These are phyloP conservation scores for Ogataea kodamae DNA, from an alignment of 805 yeast genomes.

Conservation along the genomic window DNA sequence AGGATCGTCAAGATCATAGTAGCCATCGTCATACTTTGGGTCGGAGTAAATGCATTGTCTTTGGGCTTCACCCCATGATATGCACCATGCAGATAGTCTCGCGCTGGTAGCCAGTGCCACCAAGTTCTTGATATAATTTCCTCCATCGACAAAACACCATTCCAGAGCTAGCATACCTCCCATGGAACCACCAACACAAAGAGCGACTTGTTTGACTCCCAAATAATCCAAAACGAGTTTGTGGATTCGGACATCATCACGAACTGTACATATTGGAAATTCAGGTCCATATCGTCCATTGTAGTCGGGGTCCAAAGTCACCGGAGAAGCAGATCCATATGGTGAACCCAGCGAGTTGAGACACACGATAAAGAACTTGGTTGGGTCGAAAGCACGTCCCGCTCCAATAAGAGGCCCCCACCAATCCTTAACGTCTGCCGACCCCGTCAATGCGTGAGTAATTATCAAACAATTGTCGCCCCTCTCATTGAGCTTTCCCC, in stretches of 20 bases:
- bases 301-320: constrained; percentile 73
- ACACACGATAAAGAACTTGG: constrained; percentile 81
- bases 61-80: constrained; percentile 98
- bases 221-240: constrained; percentile 70
- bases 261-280: constrained; percentile 89
- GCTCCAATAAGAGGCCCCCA: constrained; percentile 96
- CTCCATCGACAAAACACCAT: constrained; percentile 63
- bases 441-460: constrained; percentile 94
- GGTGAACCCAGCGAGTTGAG: constrained; percentile 95
- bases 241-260: constrained; percentile 87
- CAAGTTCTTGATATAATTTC: constrained; percentile 62
- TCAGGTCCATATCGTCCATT: constrained; percentile 86
- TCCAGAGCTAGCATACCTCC: constrained; percentile 97
- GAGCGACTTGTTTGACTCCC: constrained; percentile 76
- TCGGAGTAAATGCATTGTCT: constrained; percentile 94
- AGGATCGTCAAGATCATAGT: constrained; percentile 71
- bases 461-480: constrained; percentile 82
- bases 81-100: constrained; percentile 96
- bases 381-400: constrained; percentile 85
- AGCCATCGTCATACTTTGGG: constrained; percentile 90
- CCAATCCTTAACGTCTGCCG: constrained; percentile 95
- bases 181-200: constrained; percentile 96
- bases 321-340: constrained; percentile 92
- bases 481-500: constrained; percentile 78
- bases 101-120: constrained; percentile 93